Evolutionary conservation across 202 grass and related monocot genomes (phyloP).

Genomic region (Setaria viridis): DNA sequence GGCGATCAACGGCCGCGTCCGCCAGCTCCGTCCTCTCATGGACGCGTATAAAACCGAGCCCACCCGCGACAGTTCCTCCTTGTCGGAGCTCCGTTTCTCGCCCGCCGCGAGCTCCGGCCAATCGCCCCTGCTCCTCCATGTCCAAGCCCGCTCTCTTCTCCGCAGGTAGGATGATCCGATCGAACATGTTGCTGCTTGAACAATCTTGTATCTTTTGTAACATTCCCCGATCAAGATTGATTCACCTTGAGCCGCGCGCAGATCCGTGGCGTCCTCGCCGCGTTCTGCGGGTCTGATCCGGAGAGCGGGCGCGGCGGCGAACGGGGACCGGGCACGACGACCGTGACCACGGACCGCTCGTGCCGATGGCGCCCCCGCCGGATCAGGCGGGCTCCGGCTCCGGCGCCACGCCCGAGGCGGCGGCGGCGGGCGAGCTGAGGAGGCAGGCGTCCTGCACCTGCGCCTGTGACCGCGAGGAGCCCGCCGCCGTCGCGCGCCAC

Average conservation of each 20-base stretch:
- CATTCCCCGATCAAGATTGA: not conserved
- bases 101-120: constrained; percentile 44
- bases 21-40: not conserved
- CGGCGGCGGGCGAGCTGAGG: not conserved
- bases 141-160: constrained; percentile 8
- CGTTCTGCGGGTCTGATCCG: constrained; percentile 7
- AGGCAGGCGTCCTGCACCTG: not conserved
- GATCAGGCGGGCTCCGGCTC: not conserved
- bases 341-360: not conserved
- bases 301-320: not conserved
- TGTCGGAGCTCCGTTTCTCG: constrained; percentile 49
- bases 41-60: constrained; percentile 17
- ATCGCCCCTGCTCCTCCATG: not conserved
- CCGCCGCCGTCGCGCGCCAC: not conserved
- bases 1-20: not conserved
- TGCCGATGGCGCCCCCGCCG: constrained; percentile 7
- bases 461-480: not conserved
- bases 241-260: not conserved
- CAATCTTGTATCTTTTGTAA: not conserved
- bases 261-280: constrained; percentile 32
- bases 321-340: not conserved
- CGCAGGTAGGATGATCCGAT: not conserved
- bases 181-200: not conserved
- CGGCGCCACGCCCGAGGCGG: not conserved
- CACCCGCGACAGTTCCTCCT: not conserved